Evolutionary conservation across 805 yeast species (phyloP), one percentile per base, ranked within the genome.

Genomic region (Vanderwaltozyma polyspora): DNA sequence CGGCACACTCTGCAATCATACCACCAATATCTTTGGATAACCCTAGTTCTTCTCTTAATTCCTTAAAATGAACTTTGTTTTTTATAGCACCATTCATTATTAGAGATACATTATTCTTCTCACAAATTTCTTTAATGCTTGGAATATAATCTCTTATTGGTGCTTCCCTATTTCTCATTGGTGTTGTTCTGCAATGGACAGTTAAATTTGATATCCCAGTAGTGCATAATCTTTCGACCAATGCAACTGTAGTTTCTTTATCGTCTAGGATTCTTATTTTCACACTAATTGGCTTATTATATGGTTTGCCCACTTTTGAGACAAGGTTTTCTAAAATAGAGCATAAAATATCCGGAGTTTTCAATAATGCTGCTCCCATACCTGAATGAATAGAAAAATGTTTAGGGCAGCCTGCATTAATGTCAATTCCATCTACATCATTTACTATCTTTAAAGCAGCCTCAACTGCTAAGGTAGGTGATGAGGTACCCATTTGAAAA

Each of bases 391-490:
- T 69, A 1, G 94, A 81, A 50, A 91, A 91, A 45, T 86, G 96
- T 55, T 89, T 91, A 3, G 98, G 98, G 60, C 98, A 91, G 5
- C 98, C 98, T 19, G 95, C 85, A 56, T 91, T 91, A 38, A 91
- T 68, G 54, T 91, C 98, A 5, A 91, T 80, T 7, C 94, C 97
- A 42, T 75, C 86, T 3, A 91, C 97, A 56, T 91, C 97, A 1
- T 66, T 51, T 7, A 87, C 84, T 3, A 91, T 82, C 28, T 78
- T 67, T 34, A 70, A 61, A 0, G 94, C 96, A 1, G 96, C 98
- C 40, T 79, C 64, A 1, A 86, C 94, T 0, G 98, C 98, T 15
- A 86, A 59, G 0, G 74, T 79, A 1, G 97, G 76, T 41, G 76
- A 70, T 0, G 95, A 69, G 0, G 95, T 79, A 12, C 98, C 98